Conservation (phyloP, 176 grass and related monocot genomes). For the Aegilops speltoides region DNA sequence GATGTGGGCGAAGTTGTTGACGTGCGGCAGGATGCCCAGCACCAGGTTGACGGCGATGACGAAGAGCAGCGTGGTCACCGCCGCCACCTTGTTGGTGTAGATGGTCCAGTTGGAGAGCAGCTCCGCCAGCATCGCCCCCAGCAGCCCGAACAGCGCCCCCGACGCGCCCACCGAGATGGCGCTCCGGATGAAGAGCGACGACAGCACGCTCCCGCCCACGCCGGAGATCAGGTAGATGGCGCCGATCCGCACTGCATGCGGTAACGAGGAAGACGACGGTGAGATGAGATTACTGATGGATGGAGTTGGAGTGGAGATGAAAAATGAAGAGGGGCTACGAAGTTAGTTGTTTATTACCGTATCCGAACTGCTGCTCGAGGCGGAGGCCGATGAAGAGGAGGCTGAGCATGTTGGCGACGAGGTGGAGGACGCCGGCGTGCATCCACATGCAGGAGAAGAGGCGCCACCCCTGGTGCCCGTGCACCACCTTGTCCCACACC, state of each 20-base stretch:
- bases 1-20: slow-evolving; percentile 92
- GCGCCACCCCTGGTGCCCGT: slow-evolving; percentile 77
- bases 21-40: slow-evolving; percentile 87
- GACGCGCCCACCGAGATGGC: slow-evolving; percentile 88
- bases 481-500: slow-evolving; percentile 79
- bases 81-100: slow-evolving; percentile 90
- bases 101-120: slow-evolving; percentile 94
- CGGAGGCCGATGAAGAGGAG: slow-evolving; percentile 87
- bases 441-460: slow-evolving; percentile 86
- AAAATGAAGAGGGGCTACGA: too few relatives aligned
- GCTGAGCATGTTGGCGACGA: slow-evolving; percentile 89
- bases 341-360: not conserved
- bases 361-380: slow-evolving; percentile 97
- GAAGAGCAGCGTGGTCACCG: slow-evolving; percentile 64
- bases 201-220: slow-evolving; percentile 72
- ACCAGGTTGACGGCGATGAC: slow-evolving; percentile 77
- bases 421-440: slow-evolving; percentile 79
- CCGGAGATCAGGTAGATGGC: slow-evolving; percentile 78
- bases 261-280: not conserved
- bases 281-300: too few relatives aligned
- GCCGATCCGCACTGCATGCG: slow-evolving; percentile 61
- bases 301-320: too few relatives aligned
- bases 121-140: slow-evolving; percentile 92
- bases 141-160: slow-evolving; percentile 88
- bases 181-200: slow-evolving; percentile 76